Evolutionary conservation across 306 rosid genomes (phyloP).

Genomic region (Pterocarpus macrocarpus): DNA sequence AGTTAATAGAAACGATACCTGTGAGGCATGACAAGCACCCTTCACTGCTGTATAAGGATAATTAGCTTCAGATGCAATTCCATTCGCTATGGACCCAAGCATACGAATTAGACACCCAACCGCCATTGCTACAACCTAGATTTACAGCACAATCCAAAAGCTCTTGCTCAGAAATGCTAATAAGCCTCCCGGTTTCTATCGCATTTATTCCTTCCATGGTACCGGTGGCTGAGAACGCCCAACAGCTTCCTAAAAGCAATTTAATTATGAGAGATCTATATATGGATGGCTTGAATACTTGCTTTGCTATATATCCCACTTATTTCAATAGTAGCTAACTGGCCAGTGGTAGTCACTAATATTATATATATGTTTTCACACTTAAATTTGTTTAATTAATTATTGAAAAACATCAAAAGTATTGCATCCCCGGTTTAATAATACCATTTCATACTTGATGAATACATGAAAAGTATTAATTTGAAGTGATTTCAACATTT

Average conservation of each 20-base stretch:
- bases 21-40: slow-evolving; percentile 50
- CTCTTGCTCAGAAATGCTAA: slow-evolving; percentile 32
- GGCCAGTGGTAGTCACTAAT: no score
- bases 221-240: slow-evolving; percentile 21
- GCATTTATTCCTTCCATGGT: slow-evolving; percentile 45
- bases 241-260: slow-evolving; percentile 9
- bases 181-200: not conserved
- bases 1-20: not conserved
- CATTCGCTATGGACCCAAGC: slow-evolving; percentile 25
- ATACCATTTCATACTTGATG: no score
- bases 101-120: slow-evolving; percentile 58
- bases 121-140: slow-evolving; percentile 14
- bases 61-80: not conserved
- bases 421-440: no score
- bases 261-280: no score
- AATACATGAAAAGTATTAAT: no score
- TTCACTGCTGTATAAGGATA: not conserved
- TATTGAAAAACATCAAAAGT: no score
- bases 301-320: no score
- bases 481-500: no score
- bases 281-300: no score
- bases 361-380: no score
- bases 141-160: slow-evolving; percentile 28
- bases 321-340: no score
- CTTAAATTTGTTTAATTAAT: no score